Evolutionary conservation across 2,329 filamentous ascomycete genomes (phyloP).

Genomic region (Hypoxylon sp.): DNA sequence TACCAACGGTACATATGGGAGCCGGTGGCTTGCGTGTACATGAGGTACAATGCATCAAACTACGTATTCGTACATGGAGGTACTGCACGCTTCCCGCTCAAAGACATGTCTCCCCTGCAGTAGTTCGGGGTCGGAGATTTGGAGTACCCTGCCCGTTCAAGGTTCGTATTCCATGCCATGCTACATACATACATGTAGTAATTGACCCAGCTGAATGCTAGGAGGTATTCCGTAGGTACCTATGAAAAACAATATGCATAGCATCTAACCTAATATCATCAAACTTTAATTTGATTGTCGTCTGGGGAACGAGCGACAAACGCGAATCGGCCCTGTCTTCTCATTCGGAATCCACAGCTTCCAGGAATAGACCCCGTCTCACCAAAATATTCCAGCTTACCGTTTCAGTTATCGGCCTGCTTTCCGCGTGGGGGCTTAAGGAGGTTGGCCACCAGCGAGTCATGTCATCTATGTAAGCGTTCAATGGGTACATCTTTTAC

Average conservation of each 20-base stretch:
- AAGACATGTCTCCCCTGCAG: constrained; percentile 38
- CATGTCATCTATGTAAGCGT: constrained; percentile 19
- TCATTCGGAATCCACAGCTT: constrained; percentile 22
- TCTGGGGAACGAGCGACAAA: constrained; percentile 13
- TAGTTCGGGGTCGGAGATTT: constrained; percentile 36
- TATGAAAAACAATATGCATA: constrained; percentile 22
- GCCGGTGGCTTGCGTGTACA: constrained; percentile 36
- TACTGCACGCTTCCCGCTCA: constrained; percentile 38
- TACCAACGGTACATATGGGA: constrained; percentile 25
- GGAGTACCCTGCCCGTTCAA: constrained; percentile 29
- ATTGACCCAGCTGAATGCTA: not conserved
- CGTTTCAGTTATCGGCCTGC: constrained; percentile 31
- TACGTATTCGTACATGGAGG: constrained; percentile 26
- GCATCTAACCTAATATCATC: constrained; percentile 19
- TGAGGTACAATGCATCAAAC: constrained; percentile 30
- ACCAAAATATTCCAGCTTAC: constrained; percentile 28
- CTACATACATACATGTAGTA: no score
- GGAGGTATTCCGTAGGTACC: no score
- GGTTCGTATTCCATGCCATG: constrained; percentile 18
- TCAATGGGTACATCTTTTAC: constrained; percentile 16
- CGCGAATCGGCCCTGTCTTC: constrained; percentile 9
- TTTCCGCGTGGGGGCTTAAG: constrained; percentile 34
- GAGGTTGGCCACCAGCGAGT: constrained; percentile 2
- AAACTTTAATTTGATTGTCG: constrained; percentile 28
- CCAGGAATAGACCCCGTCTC: constrained; percentile 36